phyloP scores from a whole-genome alignment of 2,329 filamentous ascomycete genomes.

The Nectriaceae sp. region DNA sequence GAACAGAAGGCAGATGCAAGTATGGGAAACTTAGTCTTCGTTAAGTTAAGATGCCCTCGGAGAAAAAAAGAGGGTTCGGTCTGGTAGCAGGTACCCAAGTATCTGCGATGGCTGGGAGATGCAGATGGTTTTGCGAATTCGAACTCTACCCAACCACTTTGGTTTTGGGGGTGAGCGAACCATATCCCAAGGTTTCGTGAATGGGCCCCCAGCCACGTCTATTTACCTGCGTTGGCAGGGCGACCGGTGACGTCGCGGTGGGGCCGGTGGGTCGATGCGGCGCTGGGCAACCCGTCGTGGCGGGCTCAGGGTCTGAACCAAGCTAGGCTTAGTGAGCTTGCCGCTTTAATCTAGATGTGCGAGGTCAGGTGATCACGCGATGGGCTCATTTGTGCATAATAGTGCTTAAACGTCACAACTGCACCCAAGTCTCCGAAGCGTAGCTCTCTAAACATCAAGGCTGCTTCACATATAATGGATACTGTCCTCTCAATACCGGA shows the following conservation, averaged over 20 bases:
- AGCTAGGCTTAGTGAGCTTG: too few relatives aligned
- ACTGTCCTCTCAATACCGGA: too few relatives aligned
- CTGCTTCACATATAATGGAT: too few relatives aligned
- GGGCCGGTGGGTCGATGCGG: not conserved
- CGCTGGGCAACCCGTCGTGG: constrained; percentile 26
- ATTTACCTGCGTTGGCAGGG: constrained; percentile 29
- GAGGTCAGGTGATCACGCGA: too few relatives aligned
- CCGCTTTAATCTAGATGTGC: too few relatives aligned
- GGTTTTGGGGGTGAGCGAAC: constrained; percentile 22
- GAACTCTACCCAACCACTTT: constrained; percentile 20
- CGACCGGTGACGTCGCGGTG: constrained; percentile 23
- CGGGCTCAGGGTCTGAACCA: too few relatives aligned
- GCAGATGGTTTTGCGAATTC: not conserved
- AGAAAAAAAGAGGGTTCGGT: not conserved
- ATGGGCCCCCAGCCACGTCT: constrained; percentile 26
- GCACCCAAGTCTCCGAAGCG: too few relatives aligned
- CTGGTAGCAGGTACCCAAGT: not conserved
- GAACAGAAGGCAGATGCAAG: not conserved
- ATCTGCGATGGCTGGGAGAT: not conserved
- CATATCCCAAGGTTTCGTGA: constrained; percentile 4
- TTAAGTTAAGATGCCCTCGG: too few relatives aligned
- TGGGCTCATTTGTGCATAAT: too few relatives aligned
- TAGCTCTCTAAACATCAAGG: too few relatives aligned
- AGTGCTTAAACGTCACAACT: too few relatives aligned
- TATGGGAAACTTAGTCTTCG: not conserved